These are phyloP conservation scores for Filosporella fistucella DNA, from an alignment of 495 filamentous ascomycete genomes.

Conservation along the genomic window DNA sequence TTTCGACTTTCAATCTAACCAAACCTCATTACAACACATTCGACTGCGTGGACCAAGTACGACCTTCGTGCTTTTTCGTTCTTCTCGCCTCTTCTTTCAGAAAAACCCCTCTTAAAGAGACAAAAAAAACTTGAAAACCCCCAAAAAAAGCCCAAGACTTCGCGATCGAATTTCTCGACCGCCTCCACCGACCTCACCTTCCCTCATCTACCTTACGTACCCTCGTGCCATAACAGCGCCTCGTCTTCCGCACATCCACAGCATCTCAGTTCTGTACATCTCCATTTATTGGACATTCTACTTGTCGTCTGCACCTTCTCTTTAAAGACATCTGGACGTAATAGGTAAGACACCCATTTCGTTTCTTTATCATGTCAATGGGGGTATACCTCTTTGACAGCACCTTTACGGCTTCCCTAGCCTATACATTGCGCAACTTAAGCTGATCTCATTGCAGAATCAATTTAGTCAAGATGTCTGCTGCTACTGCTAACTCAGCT, in stretches of 20 bases:
- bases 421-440: neutral
- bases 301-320: conserved; percentile 5
- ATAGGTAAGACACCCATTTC: conserved; percentile 2
- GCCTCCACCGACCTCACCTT: conserved; percentile 24
- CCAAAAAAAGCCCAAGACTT: conserved; percentile 27
- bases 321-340: conserved; percentile 13
- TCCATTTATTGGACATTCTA: conserved; percentile 10
- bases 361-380: neutral
- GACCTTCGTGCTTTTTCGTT: conserved; percentile 31
- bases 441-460: conserved; percentile 14
- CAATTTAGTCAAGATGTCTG: conserved; percentile 51
- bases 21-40: conserved; percentile 20
- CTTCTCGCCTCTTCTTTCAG: conserved; percentile 42
- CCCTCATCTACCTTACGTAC: conserved; percentile 17
- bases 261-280: conserved; percentile 13
- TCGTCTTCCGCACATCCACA: conserved; percentile 16
- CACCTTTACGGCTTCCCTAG: neutral
- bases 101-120: conserved; percentile 41
- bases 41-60: conserved; percentile 24
- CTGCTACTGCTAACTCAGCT: conserved; percentile 51
- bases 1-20: conserved; percentile 18
- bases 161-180: conserved; percentile 24
- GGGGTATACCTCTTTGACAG: too few species aligned
- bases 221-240: conserved; percentile 9
- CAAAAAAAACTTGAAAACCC: conserved; percentile 54